Evolutionary conservation across 352 stramenopile species (phyloP).

Genomic region (Pythium phragmitis): DNA sequence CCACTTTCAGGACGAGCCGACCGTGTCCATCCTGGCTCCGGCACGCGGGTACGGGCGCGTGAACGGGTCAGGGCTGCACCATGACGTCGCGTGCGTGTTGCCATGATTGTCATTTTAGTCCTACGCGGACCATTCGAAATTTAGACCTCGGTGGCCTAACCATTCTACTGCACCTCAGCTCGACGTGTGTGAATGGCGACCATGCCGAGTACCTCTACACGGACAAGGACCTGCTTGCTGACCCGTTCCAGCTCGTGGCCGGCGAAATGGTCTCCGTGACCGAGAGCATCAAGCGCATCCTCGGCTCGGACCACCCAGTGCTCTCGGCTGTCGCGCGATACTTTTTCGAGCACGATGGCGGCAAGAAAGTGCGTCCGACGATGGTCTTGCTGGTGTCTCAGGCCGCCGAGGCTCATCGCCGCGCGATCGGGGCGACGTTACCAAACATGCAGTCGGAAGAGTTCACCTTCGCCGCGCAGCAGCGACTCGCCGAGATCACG

Average conservation of each 20-base stretch:
- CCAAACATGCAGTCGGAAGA: slow-evolving; percentile 62
- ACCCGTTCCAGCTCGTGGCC: slow-evolving; percentile 93
- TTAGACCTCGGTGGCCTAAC: slow-evolving; percentile 9
- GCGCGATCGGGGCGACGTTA: slow-evolving; percentile 36
- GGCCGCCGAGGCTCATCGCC: slow-evolving; percentile 85
- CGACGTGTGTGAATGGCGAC: slow-evolving; percentile 27
- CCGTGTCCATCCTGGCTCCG: slow-evolving; percentile 79
- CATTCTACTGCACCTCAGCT: slow-evolving; percentile 5
- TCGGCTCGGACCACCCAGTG: slow-evolving; percentile 97
- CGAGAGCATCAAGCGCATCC: slow-evolving; percentile 93
- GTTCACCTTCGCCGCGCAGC: slow-evolving; percentile 72
- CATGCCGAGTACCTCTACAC: slow-evolving; percentile 53
- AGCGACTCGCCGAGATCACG: slow-evolving; percentile 85
- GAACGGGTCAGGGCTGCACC: slow-evolving; percentile 32
- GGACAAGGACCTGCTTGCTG: slow-evolving; percentile 51
- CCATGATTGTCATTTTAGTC: not conserved
- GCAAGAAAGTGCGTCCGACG: slow-evolving; percentile 98
- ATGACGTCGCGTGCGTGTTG: slow-evolving; percentile 35
- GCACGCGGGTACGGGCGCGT: slow-evolving; percentile 55
- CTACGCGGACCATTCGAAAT: not conserved
- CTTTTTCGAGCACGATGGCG: slow-evolving; percentile 95
- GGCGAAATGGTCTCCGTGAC: slow-evolving; percentile 92
- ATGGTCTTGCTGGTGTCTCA: slow-evolving; percentile 96
- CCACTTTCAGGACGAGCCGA: slow-evolving; percentile 62
- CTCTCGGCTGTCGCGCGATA: slow-evolving; percentile 95